A percentile compares a stretch with the other conserved stretches of the same genome.
phyloP scores from a whole-genome alignment of 169 alveolate genomes.

The Plasmodium vivax region DNA sequence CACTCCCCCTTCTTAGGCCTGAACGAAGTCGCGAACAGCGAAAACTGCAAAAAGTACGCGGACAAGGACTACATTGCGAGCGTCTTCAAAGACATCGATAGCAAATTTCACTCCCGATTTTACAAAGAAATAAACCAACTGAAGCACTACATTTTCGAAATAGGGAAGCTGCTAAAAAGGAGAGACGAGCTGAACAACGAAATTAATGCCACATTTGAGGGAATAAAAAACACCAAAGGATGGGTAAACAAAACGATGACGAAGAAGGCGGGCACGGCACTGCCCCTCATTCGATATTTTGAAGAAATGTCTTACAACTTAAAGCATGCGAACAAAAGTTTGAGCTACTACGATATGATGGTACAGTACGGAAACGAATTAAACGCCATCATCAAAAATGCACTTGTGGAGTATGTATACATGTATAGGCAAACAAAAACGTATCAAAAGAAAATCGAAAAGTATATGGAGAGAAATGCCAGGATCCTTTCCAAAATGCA shows the following conservation, averaged over 20 bases:
- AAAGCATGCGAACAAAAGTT: constrained; percentile 24
- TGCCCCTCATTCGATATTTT: constrained; percentile 36
- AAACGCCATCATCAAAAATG: constrained; percentile 26
- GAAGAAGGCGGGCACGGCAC: background rate
- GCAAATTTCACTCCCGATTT: constrained; percentile 4
- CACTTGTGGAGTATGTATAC: constrained; percentile 57
- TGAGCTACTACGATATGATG: constrained; percentile 42
- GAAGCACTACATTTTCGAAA: constrained; percentile 23
- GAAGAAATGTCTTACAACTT: constrained; percentile 31
- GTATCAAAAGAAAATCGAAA: constrained; percentile 36
- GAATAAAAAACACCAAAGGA: constrained; percentile 24
- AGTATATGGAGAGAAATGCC: constrained; percentile 49
- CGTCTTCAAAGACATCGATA: background rate
- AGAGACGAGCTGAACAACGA: constrained; percentile 28
- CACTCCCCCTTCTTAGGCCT: constrained; percentile 1
- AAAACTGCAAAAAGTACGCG: constrained; percentile 6
- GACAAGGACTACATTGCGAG: constrained; percentile 7
- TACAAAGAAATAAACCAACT: constrained; percentile 32
- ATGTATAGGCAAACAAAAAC: constrained; percentile 28
- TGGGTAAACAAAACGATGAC: constrained; percentile 1
- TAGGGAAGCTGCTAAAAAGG: constrained; percentile 27
- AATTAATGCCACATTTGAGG: constrained; percentile 15
- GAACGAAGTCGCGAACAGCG: constrained; percentile 22
- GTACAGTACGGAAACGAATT: constrained; percentile 63
- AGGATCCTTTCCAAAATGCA: constrained; percentile 64